Evolutionary conservation across 176 grass and related monocot species (phyloP), one percentile per base, ranked within the genome.

Genomic region (Echinochloa phyllopogon): DNA sequence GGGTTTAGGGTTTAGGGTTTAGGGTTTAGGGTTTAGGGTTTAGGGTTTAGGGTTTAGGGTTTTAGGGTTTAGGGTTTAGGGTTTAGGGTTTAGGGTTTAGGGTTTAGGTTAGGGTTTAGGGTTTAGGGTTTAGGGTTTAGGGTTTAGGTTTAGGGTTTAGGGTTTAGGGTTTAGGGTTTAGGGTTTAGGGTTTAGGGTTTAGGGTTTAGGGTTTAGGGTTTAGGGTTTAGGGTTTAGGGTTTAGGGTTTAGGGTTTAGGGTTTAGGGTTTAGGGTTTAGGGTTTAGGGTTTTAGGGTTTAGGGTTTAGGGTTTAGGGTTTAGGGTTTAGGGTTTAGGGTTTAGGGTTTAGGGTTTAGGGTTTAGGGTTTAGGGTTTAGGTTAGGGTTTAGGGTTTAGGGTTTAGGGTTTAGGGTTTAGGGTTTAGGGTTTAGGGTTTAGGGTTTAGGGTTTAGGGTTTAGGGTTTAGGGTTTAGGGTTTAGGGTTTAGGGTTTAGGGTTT

Each of bases 81-180:
- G 44, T 45, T 45, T 45, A 45, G 44, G 44, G 44, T 45, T 45
- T 45, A 45, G 44, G 44, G 44, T 45, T 45, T 45, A 44, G 43
- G 43, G 43, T 44, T n/a, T n/a, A n/a, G n/a, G n/a, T 44, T 44
- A 44, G 43, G 43, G 43, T 44, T 44, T 44, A 45, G 44, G 44
- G 44, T 45, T 45, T 45, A 45, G 44, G 44, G 44, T 59, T 77
- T 43, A 6, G 8, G 42, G 42, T 5, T 77, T 58, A 55, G 74
- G 74, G 55, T 77, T 77, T 58, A 55, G 74, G 74, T 38, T 77
- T 77, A 37, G 24, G 78, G 78, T 44, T 80, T 80, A 68, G 44
- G 60, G 60, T 69, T 69, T 69, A 69, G 41, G 77, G 77, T 79
- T 79, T 79, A 65, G 58, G 77, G 77, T 79, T 79, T 79, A 64